Evolutionary conservation across 768 basidiomycete genomes (phyloP), one percentile per base, ranked within the genome.

Genomic region (Nidularia pulvinata): DNA sequence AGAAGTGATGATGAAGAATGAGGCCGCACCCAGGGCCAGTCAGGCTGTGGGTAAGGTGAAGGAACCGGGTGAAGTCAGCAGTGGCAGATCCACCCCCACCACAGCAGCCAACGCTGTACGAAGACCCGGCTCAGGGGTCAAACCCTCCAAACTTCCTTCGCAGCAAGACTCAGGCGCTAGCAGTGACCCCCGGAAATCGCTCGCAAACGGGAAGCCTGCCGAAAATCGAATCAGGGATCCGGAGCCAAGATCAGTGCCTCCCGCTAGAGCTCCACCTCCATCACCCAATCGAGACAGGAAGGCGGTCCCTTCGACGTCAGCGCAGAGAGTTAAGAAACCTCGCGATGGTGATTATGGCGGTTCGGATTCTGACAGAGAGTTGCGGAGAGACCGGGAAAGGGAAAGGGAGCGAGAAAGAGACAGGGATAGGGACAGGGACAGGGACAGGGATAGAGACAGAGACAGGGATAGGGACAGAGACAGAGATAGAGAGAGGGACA

Each of bases 1-100:
- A 5, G 74, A 77, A 57, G 69, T 80, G 33, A 65, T 61, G 57
- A 75, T 78, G 65, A 82, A 78, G 65, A 78, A 84, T 57, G 81
- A 84, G 70, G 62, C 72, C 48, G 57, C 64, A 11, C 69, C 65
- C 47, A 60, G 66, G n/a, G 53, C 62, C 2, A 63, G 53, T 30
- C 16, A n/a, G 57, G 53, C 19, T 58, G 56, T 46, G 59, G 49
- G 33, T 61, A 54, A 35, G 57, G 60, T 49, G 59, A 32, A 33
- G 34, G 42, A 47, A 32, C 14, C 33, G 10, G 46, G 33, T 19
- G 11, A 19, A 4, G 36, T 36, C 14, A 32, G 9, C 50, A 44
- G 50, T 16, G 36, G 14, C 33, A 16, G 16, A 10, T 13, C 36
- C 19, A 9, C 39, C 11, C 39, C 16, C 39, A 42, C 39, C 39